Percentiles rank a stretch among this genome's conserved stretches.
Evolutionary conservation across 1,284 basidiomycete genomes (phyloP).

Genomic region (Apiotrichum brassicae): DNA sequence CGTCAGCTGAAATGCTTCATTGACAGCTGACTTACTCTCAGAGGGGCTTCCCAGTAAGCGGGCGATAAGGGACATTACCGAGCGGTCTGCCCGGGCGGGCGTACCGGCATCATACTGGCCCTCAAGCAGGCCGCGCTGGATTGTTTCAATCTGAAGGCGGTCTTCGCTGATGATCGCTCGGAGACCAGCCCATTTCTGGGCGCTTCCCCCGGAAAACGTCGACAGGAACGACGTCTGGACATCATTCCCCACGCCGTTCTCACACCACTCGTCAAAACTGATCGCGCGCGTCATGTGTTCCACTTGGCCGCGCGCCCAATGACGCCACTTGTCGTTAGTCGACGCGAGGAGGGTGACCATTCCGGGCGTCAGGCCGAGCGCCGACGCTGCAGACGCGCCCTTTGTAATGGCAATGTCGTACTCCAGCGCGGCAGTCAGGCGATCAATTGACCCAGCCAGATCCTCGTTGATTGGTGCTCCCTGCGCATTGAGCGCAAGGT

Average conservation of each 20-base stretch:
- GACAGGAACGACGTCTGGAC: slow-evolving; percentile 22
- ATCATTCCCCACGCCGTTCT: slow-evolving; percentile 26
- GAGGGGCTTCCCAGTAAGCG: slow-evolving; percentile 54
- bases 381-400: slow-evolving; percentile 12
- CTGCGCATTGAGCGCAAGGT: neutral
- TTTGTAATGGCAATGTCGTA: slow-evolving; percentile 10
- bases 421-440: slow-evolving; percentile 46
- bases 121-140: slow-evolving; percentile 30
- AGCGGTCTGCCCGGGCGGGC: slow-evolving; percentile 15
- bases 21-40: slow-evolving; percentile 36
- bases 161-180: slow-evolving; percentile 18
- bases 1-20: slow-evolving; percentile 45
- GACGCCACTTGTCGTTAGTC: slow-evolving; percentile 5
- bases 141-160: slow-evolving; percentile 20
- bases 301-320: slow-evolving; percentile 30
- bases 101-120: slow-evolving; percentile 15
- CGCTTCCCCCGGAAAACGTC: slow-evolving; percentile 2
- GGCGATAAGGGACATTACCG: slow-evolving; percentile 34
- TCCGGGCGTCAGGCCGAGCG: slow-evolving; percentile 24
- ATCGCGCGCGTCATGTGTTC: slow-evolving; percentile 17
- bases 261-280: slow-evolving; percentile 28
- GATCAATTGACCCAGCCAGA: slow-evolving; percentile 15
- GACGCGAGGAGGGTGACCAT: slow-evolving; percentile 27
- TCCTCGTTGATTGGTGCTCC: neutral
- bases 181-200: slow-evolving; percentile 21